Conservation (phyloP, 192 early-diverging fungal genomes). For the Oehlia diaphana region DNA sequence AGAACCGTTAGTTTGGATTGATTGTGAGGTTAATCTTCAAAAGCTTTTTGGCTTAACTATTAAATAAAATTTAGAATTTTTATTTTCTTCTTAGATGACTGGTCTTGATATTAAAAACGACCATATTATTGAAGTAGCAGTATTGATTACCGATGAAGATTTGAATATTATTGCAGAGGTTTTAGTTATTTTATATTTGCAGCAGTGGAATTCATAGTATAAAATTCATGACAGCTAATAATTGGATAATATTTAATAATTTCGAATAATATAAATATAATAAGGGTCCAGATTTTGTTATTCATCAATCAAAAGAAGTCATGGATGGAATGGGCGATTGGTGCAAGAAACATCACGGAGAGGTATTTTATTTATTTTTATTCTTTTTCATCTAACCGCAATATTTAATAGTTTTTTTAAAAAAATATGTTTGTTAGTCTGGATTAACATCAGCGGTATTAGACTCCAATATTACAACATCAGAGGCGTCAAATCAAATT, state of each 20-base stretch:
- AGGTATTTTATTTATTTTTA: conserved; percentile 44
- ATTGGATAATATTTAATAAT: not conserved
- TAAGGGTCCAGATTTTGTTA: conserved; percentile 68
- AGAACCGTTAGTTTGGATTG: conserved; percentile 81
- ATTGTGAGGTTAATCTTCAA: conserved; percentile 58
- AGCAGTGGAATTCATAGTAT: too few relatives aligned
- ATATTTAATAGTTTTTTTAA: not conserved
- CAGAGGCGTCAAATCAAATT: conserved; percentile 70
- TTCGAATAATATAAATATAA: not conserved
- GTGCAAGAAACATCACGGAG: conserved; percentile 85
- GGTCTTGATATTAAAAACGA: conserved; percentile 72
- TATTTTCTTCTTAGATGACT: conserved; percentile 63
- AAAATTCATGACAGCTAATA: not conserved
- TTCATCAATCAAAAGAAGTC: conserved; percentile 69
- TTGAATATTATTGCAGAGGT: conserved; percentile 80
- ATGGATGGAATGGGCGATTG: conserved; percentile 92
- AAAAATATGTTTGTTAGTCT: conserved; percentile 41
- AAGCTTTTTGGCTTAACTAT: not conserved
- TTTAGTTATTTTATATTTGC: not conserved
- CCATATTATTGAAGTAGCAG: conserved; percentile 88
- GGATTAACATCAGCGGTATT: conserved; percentile 81
- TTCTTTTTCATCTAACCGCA: not conserved
- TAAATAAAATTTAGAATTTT: not conserved
- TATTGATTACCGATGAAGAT: conserved; percentile 85
- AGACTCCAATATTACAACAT: conserved; percentile 60